phyloP scores from a whole-genome alignment of 2,329 filamentous ascomycete genomes.

The Fusarium lateritium region DNA sequence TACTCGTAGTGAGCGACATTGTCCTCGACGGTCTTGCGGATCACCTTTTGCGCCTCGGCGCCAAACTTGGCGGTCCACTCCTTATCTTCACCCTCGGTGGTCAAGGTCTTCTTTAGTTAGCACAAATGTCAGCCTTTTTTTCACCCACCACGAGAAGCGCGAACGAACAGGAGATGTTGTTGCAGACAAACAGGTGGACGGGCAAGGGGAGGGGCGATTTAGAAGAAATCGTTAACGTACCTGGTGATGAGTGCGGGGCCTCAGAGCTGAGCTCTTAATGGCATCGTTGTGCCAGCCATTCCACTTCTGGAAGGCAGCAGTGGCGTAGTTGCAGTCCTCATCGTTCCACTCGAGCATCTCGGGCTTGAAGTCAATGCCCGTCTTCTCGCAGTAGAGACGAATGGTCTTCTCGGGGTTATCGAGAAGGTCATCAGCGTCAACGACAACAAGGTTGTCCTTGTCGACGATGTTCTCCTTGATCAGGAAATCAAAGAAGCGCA shows the following conservation, averaged over 20 bases:
- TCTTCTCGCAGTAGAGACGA: conserved; percentile 83
- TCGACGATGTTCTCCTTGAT: conserved; percentile 78
- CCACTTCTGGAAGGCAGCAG: conserved; percentile 93
- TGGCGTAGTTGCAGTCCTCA: conserved; percentile 80
- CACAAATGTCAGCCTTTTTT: conserved; percentile 35
- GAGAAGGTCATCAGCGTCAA: conserved; percentile 95
- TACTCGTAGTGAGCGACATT: conserved; percentile 85
- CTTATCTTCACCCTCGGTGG: conserved; percentile 75
- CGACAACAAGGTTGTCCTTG: conserved; percentile 81
- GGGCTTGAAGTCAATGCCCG: conserved; percentile 81
- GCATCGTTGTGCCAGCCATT: conserved; percentile 97
- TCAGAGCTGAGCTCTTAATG: conserved; percentile 83
- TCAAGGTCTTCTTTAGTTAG: conserved; percentile 70
- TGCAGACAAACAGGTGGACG: conserved; percentile 43
- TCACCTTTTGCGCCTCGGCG: conserved; percentile 77
- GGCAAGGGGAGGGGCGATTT: conserved; percentile 19
- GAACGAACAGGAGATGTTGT: conserved; percentile 41
- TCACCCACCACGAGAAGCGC: conserved; percentile 44
- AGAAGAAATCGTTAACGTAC: conserved; percentile 59
- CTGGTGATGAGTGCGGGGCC: conserved; percentile 75
- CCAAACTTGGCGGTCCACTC: conserved; percentile 85
- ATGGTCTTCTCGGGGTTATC: conserved; percentile 85
- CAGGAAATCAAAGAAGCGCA: conserved; percentile 89
- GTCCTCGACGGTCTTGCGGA: conserved; percentile 78
- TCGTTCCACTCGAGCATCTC: conserved; percentile 90